These are phyloP conservation scores for Trichoderma gamsii DNA, from an alignment of 495 filamentous ascomycete species.

Conservation along the genomic window DNA sequence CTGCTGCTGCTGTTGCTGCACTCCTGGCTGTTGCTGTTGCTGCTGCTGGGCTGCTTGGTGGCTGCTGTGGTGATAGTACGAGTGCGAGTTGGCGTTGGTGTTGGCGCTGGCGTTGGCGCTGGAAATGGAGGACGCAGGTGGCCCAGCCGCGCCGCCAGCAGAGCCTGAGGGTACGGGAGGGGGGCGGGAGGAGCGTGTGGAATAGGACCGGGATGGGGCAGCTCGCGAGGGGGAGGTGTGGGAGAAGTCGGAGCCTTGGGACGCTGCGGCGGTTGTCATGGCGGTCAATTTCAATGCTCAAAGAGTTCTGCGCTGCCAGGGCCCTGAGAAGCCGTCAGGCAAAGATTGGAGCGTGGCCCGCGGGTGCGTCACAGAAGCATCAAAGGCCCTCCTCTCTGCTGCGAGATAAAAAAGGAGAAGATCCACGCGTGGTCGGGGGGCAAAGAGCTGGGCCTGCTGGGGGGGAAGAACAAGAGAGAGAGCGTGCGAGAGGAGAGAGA, in stretches of 20 bases:
- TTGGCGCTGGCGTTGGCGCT: constrained; percentile 21
- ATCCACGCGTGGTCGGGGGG: constrained; percentile 11
- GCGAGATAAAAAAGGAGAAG: constrained; percentile 13
- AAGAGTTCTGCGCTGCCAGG: not conserved
- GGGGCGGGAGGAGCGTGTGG: constrained; percentile 14
- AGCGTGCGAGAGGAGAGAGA: not conserved
- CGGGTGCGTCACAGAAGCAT: constrained; percentile 10
- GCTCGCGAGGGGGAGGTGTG: constrained; percentile 15
- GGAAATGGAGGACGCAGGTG: constrained; percentile 18
- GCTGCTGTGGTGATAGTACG: constrained; percentile 19
- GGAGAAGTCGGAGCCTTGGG: constrained; percentile 13
- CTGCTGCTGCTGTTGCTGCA: constrained; percentile 18
- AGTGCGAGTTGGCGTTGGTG: constrained; percentile 20
- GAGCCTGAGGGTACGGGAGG: constrained; percentile 8
- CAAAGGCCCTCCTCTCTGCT: constrained; percentile 12
- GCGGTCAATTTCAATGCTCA: not conserved
- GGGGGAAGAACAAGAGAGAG: not conserved
- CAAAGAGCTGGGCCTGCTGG: not conserved
- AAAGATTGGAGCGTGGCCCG: not conserved
- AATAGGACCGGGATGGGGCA: constrained; percentile 9
- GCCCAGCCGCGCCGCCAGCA: constrained; percentile 12
- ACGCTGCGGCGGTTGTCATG: constrained; percentile 13
- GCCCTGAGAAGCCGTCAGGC: not conserved
- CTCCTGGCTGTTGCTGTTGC: constrained; percentile 19
- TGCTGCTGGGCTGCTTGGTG: constrained; percentile 20